phyloP scores from a whole-genome alignment of 306 rosid genomes.

The Rosa persica region DNA sequence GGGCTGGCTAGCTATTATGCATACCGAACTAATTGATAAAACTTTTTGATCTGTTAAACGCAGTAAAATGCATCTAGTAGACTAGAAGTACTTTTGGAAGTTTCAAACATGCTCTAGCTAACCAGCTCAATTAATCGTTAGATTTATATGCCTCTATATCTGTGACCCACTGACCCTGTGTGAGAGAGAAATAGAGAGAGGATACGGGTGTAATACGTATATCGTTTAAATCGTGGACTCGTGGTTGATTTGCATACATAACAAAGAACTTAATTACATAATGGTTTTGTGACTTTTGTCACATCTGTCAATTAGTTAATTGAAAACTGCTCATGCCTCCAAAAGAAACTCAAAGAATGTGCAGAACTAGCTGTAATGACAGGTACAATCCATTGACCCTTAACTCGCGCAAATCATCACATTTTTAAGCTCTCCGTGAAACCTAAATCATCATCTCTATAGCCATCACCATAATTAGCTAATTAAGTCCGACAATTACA shows the following conservation, averaged over 20 bases:
- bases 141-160: too few species aligned
- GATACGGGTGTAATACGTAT: not conserved
- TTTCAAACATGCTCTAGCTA: too few species aligned
- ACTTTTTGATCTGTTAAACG: too few species aligned
- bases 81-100: too few species aligned
- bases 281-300: not conserved
- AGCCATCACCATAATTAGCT: not conserved
- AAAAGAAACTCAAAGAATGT: conserved; percentile 9
- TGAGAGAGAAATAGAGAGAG: not conserved
- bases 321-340: not conserved
- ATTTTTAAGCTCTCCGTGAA: not conserved
- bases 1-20: too few species aligned
- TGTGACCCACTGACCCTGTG: too few species aligned
- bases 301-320: not conserved
- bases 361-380: conserved; percentile 14
- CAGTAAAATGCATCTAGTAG: too few species aligned
- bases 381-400: conserved; percentile 16
- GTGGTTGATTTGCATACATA: not conserved
- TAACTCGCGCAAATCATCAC: not conserved
- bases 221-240: not conserved
- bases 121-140: too few species aligned
- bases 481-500: not conserved
- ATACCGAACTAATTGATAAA: too few species aligned
- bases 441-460: not conserved
- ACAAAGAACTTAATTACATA: not conserved